Evolutionary conservation across 2,329 filamentous ascomycete species (phyloP).

Genomic region (Phaeosphaeria sp.): DNA sequence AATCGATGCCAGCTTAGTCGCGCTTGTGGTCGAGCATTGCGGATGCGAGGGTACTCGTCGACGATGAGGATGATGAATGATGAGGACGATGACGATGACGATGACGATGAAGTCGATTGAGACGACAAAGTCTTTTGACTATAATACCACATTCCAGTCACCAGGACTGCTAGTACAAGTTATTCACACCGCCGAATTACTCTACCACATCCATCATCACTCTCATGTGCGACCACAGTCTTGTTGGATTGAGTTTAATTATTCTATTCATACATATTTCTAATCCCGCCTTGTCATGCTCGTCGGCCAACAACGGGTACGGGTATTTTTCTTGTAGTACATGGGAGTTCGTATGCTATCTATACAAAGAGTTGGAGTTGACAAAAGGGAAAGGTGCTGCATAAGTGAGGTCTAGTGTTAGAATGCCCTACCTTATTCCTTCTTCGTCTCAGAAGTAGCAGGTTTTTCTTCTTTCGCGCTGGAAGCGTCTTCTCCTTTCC

Average conservation of each 20-base stretch:
- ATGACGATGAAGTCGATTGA: neutral
- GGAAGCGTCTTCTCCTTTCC: slow-evolving; percentile 26
- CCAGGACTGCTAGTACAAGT: neutral
- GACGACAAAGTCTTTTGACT: neutral
- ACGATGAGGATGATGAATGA: neutral
- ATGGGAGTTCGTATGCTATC: slow-evolving; percentile 23
- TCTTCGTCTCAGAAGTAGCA: slow-evolving; percentile 11
- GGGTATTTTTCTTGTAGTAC: neutral
- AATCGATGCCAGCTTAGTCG: neutral
- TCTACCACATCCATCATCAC: neutral
- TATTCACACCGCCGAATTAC: neutral
- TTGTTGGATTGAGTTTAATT: neutral
- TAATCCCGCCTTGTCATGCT: neutral
- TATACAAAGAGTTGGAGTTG: slow-evolving; percentile 21
- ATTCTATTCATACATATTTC: neutral
- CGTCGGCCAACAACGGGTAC: neutral
- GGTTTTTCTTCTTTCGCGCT: slow-evolving; percentile 23
- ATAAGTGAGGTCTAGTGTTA: neutral
- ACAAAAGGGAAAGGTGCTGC: slow-evolving; percentile 3
- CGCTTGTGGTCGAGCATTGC: neutral
- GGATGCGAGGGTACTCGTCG: neutral
- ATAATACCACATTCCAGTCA: neutral
- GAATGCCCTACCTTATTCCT: slow-evolving; percentile 10
- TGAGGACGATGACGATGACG: too few relatives aligned
- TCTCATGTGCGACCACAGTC: neutral